A percentile compares a stretch with the other conserved stretches of the same genome.
Evolutionary conservation across 1,284 basidiomycete genomes (phyloP).

Genomic region (Heterobasidion occidentale): DNA sequence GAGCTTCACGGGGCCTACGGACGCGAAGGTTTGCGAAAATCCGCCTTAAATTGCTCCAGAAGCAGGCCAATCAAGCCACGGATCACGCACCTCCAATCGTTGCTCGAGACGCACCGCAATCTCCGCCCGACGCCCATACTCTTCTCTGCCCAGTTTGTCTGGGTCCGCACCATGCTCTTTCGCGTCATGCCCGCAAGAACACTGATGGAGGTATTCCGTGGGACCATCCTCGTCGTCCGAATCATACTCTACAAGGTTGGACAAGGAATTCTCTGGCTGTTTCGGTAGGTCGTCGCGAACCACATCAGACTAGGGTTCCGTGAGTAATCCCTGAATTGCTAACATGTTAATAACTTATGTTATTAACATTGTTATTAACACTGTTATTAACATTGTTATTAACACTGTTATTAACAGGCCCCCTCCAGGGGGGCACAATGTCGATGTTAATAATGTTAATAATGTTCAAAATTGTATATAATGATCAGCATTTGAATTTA

Average conservation of each 20-base stretch:
- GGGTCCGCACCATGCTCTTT: slow-evolving; percentile 65
- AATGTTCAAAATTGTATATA: too few relatives aligned
- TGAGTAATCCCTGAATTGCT: too few relatives aligned
- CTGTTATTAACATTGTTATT: too few relatives aligned
- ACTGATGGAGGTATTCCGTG: slow-evolving; percentile 53
- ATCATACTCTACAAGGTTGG: slow-evolving; percentile 46
- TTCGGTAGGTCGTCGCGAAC: slow-evolving; percentile 38
- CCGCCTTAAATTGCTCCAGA: too few relatives aligned
- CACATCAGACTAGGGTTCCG: slow-evolving; percentile 47
- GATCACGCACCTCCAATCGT: slow-evolving; percentile 60
- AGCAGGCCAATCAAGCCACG: not conserved
- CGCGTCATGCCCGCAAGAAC: slow-evolving; percentile 72
- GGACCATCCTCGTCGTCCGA: slow-evolving; percentile 46
- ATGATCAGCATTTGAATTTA: too few relatives aligned
- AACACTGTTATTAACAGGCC: too few relatives aligned
- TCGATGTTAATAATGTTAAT: too few relatives aligned
- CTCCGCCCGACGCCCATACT: slow-evolving; percentile 64
- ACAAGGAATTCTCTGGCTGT: slow-evolving; percentile 38
- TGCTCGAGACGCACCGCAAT: slow-evolving; percentile 83
- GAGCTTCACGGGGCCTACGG: too few relatives aligned
- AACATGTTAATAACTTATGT: too few relatives aligned
- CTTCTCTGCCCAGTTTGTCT: slow-evolving; percentile 42
- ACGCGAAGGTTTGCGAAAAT: not conserved
- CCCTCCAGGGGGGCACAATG: too few relatives aligned
- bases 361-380: too few relatives aligned